These are phyloP conservation scores for Vanrija sp. DNA, from an alignment of 1,284 basidiomycete genomes.

Conservation along the genomic window DNA sequence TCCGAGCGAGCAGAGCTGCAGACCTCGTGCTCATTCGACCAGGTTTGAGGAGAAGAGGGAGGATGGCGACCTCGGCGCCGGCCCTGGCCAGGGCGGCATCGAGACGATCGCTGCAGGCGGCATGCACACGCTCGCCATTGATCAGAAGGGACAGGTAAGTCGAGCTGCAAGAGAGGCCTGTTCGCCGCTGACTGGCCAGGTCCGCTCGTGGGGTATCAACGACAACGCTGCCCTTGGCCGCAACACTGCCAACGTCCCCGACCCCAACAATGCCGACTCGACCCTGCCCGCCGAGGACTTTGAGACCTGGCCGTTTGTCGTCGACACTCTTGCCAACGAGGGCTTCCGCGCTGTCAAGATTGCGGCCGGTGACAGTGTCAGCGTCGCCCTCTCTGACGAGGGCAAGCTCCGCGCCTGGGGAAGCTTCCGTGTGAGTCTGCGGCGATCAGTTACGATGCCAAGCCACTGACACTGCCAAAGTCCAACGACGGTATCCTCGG, in stretches of 20 bases:
- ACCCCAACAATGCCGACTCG: slow-evolving; percentile 56
- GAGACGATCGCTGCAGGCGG: slow-evolving; percentile 74
- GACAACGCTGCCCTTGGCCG: slow-evolving; percentile 90
- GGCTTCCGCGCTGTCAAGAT: slow-evolving; percentile 75
- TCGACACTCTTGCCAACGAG: slow-evolving; percentile 67
- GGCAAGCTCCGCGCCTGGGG: slow-evolving; percentile 87
- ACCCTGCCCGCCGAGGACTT: slow-evolving; percentile 70
- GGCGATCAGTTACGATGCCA: too few species aligned
- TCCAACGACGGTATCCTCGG: slow-evolving; percentile 77
- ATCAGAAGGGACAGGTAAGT: slow-evolving; percentile 64
- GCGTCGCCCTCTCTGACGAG: slow-evolving; percentile 69
- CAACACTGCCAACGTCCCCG: slow-evolving; percentile 64
- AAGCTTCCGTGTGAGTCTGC: slow-evolving; percentile 71
- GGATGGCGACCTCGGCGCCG: slow-evolving; percentile 51
- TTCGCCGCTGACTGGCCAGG: slow-evolving; percentile 48
- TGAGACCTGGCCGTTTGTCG: slow-evolving; percentile 68
- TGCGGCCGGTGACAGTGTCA: slow-evolving; percentile 79
- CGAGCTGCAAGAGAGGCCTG: slow-evolving; percentile 51
- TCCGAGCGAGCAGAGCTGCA: not conserved
- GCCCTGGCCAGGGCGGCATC: slow-evolving; percentile 56
- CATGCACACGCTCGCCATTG: slow-evolving; percentile 76
- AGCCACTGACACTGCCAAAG: slow-evolving; percentile 27
- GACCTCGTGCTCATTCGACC: slow-evolving; percentile 2
- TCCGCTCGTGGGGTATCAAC: slow-evolving; percentile 86
- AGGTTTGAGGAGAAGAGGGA: slow-evolving; percentile 48